These are phyloP conservation scores for Akanthomyces dipterigenus DNA, from an alignment of 2,329 filamentous ascomycete species.

Conservation along the genomic window DNA sequence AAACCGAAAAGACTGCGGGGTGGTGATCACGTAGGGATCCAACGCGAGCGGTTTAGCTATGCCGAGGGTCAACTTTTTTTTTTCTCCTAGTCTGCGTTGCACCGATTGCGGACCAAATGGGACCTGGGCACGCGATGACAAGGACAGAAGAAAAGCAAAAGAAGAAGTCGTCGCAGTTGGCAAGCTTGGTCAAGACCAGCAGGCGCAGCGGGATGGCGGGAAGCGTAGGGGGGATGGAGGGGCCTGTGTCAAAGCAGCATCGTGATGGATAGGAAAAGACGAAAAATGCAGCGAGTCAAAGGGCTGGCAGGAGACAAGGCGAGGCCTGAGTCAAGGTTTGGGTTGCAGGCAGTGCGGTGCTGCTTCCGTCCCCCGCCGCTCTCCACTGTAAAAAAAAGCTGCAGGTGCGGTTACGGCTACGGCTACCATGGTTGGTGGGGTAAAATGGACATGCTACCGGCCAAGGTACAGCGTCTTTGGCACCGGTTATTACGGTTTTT, in stretches of 20 bases:
- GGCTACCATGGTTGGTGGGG: background rate
- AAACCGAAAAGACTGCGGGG: background rate
- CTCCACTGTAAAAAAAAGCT: background rate
- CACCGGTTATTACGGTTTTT: background rate
- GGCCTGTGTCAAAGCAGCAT: conserved; percentile 7
- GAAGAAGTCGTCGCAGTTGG: background rate
- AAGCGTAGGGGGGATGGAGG: background rate
- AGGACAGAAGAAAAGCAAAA: background rate
- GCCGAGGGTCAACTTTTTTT: conserved; percentile 13
- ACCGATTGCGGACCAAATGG: conserved; percentile 6
- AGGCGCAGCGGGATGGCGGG: conserved; percentile 1
- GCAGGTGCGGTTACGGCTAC: background rate
- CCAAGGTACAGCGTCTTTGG: background rate
- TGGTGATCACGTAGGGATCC: background rate
- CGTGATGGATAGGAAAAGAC: conserved; percentile 8
- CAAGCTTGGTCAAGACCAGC: conserved; percentile 8
- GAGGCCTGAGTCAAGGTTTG: conserved; percentile 8
- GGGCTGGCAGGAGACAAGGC: background rate
- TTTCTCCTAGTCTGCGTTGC: background rate
- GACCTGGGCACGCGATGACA: background rate
- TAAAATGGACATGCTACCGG: background rate
- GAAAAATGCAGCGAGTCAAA: background rate
- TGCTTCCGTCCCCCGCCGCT: background rate
- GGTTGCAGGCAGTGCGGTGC: background rate
- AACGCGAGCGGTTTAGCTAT: background rate